Percentiles rank a stretch among this genome's conserved stretches.
phyloP scores from a whole-genome alignment of 2,329 filamentous ascomycete species.

The Diplocarpon mali region DNA sequence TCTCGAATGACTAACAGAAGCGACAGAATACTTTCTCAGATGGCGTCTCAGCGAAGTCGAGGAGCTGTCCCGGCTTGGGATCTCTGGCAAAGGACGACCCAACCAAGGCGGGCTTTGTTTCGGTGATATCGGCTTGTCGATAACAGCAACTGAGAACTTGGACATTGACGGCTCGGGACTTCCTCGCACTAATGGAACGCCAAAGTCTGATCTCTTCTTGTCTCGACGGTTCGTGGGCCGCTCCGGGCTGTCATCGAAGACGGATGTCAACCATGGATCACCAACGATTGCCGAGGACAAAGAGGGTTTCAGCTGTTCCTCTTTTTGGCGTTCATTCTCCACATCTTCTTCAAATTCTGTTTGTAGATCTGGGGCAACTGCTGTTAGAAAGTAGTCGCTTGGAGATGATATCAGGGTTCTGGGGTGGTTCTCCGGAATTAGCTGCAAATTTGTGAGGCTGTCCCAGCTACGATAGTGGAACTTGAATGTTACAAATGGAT shows the following conservation, averaged over 20 bases:
- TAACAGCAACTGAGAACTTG: constrained; percentile 4
- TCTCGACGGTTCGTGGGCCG: neutral
- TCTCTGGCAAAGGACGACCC: constrained; percentile 11
- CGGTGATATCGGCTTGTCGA: constrained; percentile 8
- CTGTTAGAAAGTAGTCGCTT: constrained; percentile 15
- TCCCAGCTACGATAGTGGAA: constrained; percentile 46
- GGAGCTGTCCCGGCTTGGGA: constrained; percentile 9
- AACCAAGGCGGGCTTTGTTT: neutral
- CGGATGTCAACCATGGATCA: constrained; percentile 13
- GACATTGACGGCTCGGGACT: neutral
- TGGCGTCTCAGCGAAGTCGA: neutral
- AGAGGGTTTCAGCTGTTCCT: constrained; percentile 4
- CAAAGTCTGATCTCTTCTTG: constrained; percentile 1
- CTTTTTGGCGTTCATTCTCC: neutral
- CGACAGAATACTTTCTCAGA: neutral
- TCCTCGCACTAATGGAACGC: neutral
- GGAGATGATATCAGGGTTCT: constrained; percentile 13
- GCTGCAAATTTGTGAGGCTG: constrained; percentile 36
- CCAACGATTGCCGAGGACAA: constrained; percentile 2
- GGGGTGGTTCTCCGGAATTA: constrained; percentile 28
- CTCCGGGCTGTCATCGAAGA: constrained; percentile 14
- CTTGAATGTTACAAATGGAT: constrained; percentile 41
- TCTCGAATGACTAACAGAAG: constrained; percentile 1
- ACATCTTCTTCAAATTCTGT: constrained; percentile 7
- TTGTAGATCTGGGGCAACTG: constrained; percentile 6